phyloP scores from a whole-genome alignment of 306 rosid species.

The Cucumis sativus region DNA sequence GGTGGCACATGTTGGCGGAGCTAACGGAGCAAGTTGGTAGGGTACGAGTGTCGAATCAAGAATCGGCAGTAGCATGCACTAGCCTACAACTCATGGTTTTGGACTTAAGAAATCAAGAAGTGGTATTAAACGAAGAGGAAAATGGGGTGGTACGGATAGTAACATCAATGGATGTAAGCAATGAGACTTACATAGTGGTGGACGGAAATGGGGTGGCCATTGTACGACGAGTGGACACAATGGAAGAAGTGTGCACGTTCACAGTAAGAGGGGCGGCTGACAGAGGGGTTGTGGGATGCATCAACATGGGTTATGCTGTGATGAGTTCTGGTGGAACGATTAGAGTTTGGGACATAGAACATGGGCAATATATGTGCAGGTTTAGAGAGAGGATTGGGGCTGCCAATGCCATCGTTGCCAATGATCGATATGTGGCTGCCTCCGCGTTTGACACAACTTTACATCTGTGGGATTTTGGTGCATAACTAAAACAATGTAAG shows the following conservation, averaged over 20 bases:
- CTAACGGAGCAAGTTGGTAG: conserved; percentile 44
- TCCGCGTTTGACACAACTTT: conserved; percentile 19
- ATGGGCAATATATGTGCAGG: neutral
- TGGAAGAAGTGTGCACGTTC: conserved; percentile 39
- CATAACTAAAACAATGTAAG: neutral
- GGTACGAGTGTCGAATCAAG: conserved; percentile 33
- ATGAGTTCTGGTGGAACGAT: conserved; percentile 27
- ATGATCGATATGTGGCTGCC: conserved; percentile 52
- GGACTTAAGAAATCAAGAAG: conserved; percentile 27
- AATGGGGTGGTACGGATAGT: conserved; percentile 27
- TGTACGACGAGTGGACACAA: conserved; percentile 31
- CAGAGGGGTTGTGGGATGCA: conserved; percentile 40
- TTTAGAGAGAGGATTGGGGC: conserved; percentile 19
- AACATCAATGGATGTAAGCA: conserved; percentile 37
- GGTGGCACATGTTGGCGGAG: conserved; percentile 76
- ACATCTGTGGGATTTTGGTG: conserved; percentile 73
- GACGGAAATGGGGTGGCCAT: conserved; percentile 30
- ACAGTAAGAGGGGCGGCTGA: conserved; percentile 10
- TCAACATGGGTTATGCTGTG: conserved; percentile 40
- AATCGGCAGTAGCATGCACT: conserved; percentile 68
- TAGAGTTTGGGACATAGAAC: conserved; percentile 46
- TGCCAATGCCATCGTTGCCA: conserved; percentile 32
- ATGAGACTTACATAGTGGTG: conserved; percentile 27
- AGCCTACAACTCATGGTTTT: conserved; percentile 29
- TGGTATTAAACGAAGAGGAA: conserved; percentile 22